Percentiles rank a stretch among this genome's conserved stretches.
These are phyloP conservation scores for Inga oerstediana DNA, from an alignment of 306 rosid genomes.

Conservation along the genomic window DNA sequence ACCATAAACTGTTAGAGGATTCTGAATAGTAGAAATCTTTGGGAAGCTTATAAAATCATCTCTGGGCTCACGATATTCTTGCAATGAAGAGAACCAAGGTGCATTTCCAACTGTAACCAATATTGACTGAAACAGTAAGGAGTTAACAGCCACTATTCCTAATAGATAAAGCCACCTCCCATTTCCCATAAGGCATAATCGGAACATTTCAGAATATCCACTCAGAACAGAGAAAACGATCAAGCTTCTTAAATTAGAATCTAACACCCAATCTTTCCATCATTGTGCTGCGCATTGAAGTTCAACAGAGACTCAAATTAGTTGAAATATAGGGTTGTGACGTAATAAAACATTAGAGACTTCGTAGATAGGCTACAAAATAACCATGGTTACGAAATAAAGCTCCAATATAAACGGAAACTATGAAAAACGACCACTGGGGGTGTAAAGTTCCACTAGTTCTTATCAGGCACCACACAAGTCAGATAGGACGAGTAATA, in stretches of 20 bases:
- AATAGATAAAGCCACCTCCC: conserved; percentile 63
- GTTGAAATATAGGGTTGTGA: conserved; percentile 25
- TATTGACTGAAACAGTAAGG: conserved; percentile 66
- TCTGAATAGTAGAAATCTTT: conserved; percentile 50
- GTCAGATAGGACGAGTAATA: background rate
- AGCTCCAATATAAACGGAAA: background rate
- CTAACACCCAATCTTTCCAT: conserved; percentile 29
- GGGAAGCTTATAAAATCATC: conserved; percentile 30
- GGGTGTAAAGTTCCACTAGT: background rate
- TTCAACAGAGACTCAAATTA: conserved; percentile 22
- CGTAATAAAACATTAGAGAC: conserved; percentile 10
- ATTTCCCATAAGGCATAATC: conserved; percentile 40
- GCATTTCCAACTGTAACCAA: conserved; percentile 74
- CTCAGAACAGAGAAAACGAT: conserved; percentile 23
- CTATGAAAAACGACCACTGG: background rate
- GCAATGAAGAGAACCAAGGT: conserved; percentile 59
- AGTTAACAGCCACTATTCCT: conserved; percentile 63
- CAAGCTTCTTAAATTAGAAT: conserved; percentile 24
- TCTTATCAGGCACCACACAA: background rate
- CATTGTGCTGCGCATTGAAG: conserved; percentile 37
- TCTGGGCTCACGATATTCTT: conserved; percentile 27
- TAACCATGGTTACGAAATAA: background rate
- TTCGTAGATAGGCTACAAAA: background rate
- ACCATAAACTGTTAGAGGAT: conserved; percentile 48
- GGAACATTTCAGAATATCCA: conserved; percentile 38